phyloP scores from a whole-genome alignment of 2,329 filamentous ascomycete genomes.

The Fusarium sp. region DNA sequence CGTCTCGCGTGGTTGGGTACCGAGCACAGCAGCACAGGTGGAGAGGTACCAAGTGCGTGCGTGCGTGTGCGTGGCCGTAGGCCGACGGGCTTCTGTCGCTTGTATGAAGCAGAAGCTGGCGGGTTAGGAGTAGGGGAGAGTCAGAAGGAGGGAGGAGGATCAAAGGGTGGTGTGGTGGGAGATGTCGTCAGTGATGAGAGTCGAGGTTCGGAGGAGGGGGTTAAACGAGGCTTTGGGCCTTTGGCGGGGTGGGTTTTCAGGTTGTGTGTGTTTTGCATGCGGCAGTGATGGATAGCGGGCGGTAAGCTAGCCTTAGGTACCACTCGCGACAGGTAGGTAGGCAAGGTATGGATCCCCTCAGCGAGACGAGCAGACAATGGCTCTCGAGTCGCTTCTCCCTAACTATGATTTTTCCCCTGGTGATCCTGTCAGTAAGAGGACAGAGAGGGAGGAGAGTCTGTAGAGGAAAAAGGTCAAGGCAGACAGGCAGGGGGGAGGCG shows the following conservation, averaged over 20 bases:
- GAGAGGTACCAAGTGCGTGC: constrained; percentile 19
- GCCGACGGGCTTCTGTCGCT: constrained; percentile 21
- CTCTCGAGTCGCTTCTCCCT: neutral
- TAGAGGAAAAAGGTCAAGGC: constrained; percentile 4
- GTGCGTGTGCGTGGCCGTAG: constrained; percentile 15
- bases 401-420: neutral
- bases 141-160: constrained; percentile 27
- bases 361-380: neutral
- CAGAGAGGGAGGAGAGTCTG: neutral
- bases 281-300: constrained; percentile 25
- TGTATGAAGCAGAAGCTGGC: constrained; percentile 37
- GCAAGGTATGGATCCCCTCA: neutral
- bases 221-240: constrained; percentile 35
- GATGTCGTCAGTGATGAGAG: constrained; percentile 54
- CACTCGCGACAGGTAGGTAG: neutral
- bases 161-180: constrained; percentile 46
- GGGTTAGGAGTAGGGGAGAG: constrained; percentile 27
- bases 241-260: constrained; percentile 44
- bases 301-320: constrained; percentile 32
- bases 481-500: constrained; percentile 5
- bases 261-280: constrained; percentile 43
- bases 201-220: constrained; percentile 39
- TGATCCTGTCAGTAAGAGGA: neutral
- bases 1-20: constrained; percentile 32
- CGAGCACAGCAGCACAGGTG: constrained; percentile 18